A percentile compares a stretch with the other conserved stretches of the same genome.
phyloP scores from a whole-genome alignment of 2,329 filamentous ascomycete genomes.

The Venturia nashicola region DNA sequence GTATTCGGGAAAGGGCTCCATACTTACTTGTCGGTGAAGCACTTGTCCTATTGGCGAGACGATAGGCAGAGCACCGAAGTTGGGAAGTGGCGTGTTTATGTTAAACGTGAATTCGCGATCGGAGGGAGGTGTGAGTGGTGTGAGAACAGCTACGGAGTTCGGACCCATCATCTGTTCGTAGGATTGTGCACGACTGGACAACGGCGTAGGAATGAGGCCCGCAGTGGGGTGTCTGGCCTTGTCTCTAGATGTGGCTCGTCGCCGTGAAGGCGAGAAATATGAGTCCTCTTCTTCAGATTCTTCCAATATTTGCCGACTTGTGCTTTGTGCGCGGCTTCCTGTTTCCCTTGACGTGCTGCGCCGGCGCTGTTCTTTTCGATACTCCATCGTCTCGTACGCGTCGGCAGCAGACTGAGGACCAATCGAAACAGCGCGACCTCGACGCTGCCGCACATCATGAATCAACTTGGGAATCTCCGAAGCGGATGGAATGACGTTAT shows the following conservation, averaged over 20 bases:
- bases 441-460: conserved; percentile 61
- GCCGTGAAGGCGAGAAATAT: conserved; percentile 18
- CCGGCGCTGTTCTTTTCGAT: conserved; percentile 59
- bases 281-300: conserved; percentile 20
- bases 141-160: neutral
- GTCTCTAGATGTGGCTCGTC: neutral
- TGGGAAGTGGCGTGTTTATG: neutral
- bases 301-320: conserved; percentile 12
- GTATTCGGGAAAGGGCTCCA: conserved; percentile 1
- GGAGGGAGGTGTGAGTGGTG: conserved; percentile 7
- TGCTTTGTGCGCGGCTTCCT: conserved; percentile 24
- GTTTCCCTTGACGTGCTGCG: conserved; percentile 24
- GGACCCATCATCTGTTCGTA: neutral
- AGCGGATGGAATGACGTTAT: conserved; percentile 84
- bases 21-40: neutral
- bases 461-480: conserved; percentile 56
- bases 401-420: conserved; percentile 94
- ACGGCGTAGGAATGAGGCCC: neutral
- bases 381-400: conserved; percentile 88
- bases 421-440: conserved; percentile 73
- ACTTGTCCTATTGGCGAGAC: neutral
- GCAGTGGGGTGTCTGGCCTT: neutral
- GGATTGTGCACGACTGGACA: neutral
- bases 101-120: conserved; percentile 5
- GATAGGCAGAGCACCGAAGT: neutral